Evolutionary conservation across 495 filamentous ascomycete species (phyloP).

Genomic region (Durotheca rogersii): DNA sequence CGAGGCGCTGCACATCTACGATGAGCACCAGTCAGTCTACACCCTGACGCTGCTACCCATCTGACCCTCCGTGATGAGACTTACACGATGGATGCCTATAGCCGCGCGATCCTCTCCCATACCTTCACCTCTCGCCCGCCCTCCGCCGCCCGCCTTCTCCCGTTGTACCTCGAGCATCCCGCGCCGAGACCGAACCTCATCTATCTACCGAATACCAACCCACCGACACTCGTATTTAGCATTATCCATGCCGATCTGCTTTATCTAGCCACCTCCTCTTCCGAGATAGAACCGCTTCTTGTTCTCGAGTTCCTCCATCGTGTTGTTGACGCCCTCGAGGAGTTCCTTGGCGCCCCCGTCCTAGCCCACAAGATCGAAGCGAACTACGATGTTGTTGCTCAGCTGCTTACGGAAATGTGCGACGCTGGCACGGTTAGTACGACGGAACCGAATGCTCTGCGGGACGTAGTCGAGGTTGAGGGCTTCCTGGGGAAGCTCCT

Average conservation of each 20-base stretch:
- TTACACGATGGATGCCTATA: conserved; percentile 9
- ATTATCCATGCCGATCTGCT: conserved; percentile 82
- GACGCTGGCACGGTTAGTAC: conserved; percentile 88
- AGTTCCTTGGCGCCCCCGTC: conserved; percentile 89
- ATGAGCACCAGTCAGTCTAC: conserved; percentile 76
- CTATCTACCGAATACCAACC: conserved; percentile 75
- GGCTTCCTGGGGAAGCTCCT: conserved; percentile 87
- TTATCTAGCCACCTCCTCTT: conserved; percentile 78
- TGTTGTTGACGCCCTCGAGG: conserved; percentile 89
- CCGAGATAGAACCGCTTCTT: conserved; percentile 90
- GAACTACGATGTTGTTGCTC: conserved; percentile 92
- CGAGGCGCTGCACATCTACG: conserved; percentile 94
- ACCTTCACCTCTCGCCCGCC: conserved; percentile 71
- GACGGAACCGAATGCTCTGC: conserved; percentile 89
- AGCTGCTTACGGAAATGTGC: conserved; percentile 93
- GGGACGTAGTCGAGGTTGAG: conserved; percentile 88
- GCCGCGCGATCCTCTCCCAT: conserved; percentile 54
- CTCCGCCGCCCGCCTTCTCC: conserved; percentile 70
- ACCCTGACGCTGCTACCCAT: background rate
- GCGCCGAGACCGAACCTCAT: conserved; percentile 81
- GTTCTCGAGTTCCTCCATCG: conserved; percentile 94
- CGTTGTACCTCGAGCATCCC: conserved; percentile 84
- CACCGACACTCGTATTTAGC: conserved; percentile 88
- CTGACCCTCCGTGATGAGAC: background rate
- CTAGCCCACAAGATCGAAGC: conserved; percentile 80